phyloP scores from a whole-genome alignment of 768 basidiomycete genomes.

The Amanita fuliginea region DNA sequence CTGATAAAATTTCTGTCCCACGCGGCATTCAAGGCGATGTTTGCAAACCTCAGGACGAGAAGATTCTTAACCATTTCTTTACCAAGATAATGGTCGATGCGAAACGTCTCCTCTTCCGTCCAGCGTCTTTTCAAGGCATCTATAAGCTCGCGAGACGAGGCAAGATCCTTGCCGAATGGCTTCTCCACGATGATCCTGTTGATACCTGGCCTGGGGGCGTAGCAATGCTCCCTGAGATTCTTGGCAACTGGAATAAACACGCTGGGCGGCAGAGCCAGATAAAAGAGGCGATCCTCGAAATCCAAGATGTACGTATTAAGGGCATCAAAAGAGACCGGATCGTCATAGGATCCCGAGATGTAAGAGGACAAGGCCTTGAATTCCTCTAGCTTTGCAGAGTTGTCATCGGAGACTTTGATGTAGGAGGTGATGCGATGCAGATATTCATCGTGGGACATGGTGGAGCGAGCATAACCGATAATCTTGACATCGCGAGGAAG shows the following conservation, averaged over 20 bases:
- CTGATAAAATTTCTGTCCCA: constrained; percentile 97
- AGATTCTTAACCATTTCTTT: constrained; percentile 99
- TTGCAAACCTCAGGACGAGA: constrained; percentile 91
- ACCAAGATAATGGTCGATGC: constrained; percentile 98
- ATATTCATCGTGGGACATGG: constrained; percentile 82
- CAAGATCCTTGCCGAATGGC: constrained; percentile 93
- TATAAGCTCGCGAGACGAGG: constrained; percentile 73
- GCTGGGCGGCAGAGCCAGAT: constrained; percentile 94
- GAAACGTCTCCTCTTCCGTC: constrained; percentile 96
- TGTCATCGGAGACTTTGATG: constrained; percentile 69
- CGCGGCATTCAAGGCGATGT: constrained; percentile 74
- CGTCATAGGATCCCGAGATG: constrained; percentile 82
- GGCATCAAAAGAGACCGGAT: constrained; percentile 64
- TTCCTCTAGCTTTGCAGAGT: constrained; percentile 58
- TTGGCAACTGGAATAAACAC: constrained; percentile 88
- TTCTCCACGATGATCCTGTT: constrained; percentile 98
- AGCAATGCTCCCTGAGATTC: constrained; percentile 75
- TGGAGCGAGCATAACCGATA: constrained; percentile 94
- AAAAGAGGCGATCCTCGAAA: constrained; percentile 83
- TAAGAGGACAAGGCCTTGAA: constrained; percentile 81
- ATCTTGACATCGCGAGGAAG: constrained; percentile 82
- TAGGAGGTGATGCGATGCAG: constrained; percentile 75
- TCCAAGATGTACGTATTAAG: constrained; percentile 68
- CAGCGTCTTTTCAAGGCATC: constrained; percentile 74
- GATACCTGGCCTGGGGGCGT: constrained; percentile 51